phyloP scores from a whole-genome alignment of 495 filamentous ascomycete species.

The Parachaetomium inaequale region DNA sequence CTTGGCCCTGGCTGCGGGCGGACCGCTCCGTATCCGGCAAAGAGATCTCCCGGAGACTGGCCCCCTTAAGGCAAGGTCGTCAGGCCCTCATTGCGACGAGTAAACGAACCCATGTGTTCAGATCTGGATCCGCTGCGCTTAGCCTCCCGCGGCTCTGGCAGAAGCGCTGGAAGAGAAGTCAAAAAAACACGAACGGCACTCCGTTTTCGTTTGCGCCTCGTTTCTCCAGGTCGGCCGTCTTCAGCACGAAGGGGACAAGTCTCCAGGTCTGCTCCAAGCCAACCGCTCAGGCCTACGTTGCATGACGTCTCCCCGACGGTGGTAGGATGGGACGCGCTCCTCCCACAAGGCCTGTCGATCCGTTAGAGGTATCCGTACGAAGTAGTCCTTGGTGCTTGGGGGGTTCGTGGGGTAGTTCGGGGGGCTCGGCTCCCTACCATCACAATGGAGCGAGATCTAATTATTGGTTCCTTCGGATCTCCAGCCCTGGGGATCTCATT shows the following conservation, averaged over 20 bases:
- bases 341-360: too few relatives aligned
- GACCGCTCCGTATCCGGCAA: constrained; percentile 10
- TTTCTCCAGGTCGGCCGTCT: too few relatives aligned
- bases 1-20: not conserved
- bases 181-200: not conserved
- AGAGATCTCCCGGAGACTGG: not conserved
- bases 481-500: not conserved
- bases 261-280: too few relatives aligned
- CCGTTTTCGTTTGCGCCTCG: not conserved
- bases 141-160: not conserved
- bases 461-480: not conserved
- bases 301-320: too few relatives aligned
- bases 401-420: too few relatives aligned
- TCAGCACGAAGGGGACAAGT: too few relatives aligned
- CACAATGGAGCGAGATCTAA: too few relatives aligned
- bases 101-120: not conserved
- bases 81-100: not conserved
- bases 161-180: not conserved
- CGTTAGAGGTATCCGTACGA: too few relatives aligned
- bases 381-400: too few relatives aligned
- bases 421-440: too few relatives aligned
- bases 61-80: not conserved
- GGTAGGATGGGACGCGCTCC: too few relatives aligned
- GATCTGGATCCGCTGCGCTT: not conserved
- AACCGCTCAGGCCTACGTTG: too few relatives aligned